Base-by-base conservation (phyloP, 169 alveolate genomes). In the Babesia gibsoni region DNA sequence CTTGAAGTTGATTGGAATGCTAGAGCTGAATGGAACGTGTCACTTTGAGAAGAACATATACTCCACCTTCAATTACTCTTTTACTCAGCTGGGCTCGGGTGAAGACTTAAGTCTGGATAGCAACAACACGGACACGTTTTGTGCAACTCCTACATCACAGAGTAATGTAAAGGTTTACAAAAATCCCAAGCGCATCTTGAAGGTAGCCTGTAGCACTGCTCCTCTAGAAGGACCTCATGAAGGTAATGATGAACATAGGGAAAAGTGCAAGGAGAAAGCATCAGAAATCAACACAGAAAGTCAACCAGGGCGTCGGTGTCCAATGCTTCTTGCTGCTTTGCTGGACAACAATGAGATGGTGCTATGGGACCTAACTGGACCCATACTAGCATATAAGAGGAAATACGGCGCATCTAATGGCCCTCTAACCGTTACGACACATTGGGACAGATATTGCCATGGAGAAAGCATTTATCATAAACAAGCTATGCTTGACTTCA, bases 351-450 rank as follows among this genome's bases (percentile, higher is more conserved):
- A 77, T 32, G 86, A 77, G 67, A 48, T 77, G 50, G 65, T 77
- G 33, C 30, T 67, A 29, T 77, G 79, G 86, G 86, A 77, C 67
- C 54, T 77, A 30, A 77, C 86, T 14, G 63, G 37, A 30, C 56
- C 78, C 10, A 77, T 77, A 29, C 5, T 58, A 22, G 33, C 39
- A 10, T 59, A 77, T 48, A 77, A 77, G 67, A 20, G 42, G n/a
- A 37, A 49, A 27, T 39, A 77, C 12, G 67, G 80, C 36, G 45
- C 56, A 6, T 35, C 61, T 8, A 42, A 43, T n/a, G 80, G 81
- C 36, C 58, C 86, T n/a, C 52, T 77, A 6, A 57, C 27, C 27
- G 81, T 77, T 12, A 53, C 53, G 6, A 67, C 86, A 10, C 73
- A 42, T n/a, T 77, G 86, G 86, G 86, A 77, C 33, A 7, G 54